Evolutionary conservation across 1,284 basidiomycete species (phyloP), one percentile per base, ranked within the genome.

Genomic region (Ganoderma meredithae): DNA sequence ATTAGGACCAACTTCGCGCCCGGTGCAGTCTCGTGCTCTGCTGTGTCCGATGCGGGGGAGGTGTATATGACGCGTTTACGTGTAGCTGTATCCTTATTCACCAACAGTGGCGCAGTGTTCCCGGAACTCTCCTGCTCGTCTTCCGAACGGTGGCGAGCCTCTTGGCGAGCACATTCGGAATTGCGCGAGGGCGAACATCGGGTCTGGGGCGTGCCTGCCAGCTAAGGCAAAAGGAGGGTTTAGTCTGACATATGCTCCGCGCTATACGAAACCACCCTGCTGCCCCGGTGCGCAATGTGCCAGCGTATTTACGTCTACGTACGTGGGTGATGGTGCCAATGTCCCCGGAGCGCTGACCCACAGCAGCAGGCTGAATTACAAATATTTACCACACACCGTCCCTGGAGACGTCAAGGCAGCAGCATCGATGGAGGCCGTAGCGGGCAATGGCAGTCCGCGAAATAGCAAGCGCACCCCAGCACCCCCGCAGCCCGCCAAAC

Each of bases 1-100:
- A 86, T 44, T 78, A 49, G 47, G 25, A 66, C 75, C 55, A 31
- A 43, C 49, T 56, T 33, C 27, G 47, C 25, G 22, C 25, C 19
- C 53, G 63, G 68, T 63, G 63, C 63, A 47, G 64, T 65, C 68
- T 22, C 62, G 39, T 65, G 64, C 63, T 69, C 5, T 55, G 19
- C 47, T n/a, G 19, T 49, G 64, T 69, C 69, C 62, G 67, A 60
- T 63, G 62, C 63, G 68, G 59, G 72, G 62, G 59, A 62, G 55
- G 63, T 71, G 68, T 71, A 47, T 47, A 72, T 70, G 52, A 68
- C 66, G 53, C 62, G 65, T 60, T 72, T 69, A 72, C 69, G 71
- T 72, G 67, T 72, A 65, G 47, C 62, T 72, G 63, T 72, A 72
- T 72, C 67, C 65, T 63, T 72, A 72, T 68, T 65, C 62, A 65